phyloP scores from a whole-genome alignment of 2,329 filamentous ascomycete species.

The Truncatella angustata region DNA sequence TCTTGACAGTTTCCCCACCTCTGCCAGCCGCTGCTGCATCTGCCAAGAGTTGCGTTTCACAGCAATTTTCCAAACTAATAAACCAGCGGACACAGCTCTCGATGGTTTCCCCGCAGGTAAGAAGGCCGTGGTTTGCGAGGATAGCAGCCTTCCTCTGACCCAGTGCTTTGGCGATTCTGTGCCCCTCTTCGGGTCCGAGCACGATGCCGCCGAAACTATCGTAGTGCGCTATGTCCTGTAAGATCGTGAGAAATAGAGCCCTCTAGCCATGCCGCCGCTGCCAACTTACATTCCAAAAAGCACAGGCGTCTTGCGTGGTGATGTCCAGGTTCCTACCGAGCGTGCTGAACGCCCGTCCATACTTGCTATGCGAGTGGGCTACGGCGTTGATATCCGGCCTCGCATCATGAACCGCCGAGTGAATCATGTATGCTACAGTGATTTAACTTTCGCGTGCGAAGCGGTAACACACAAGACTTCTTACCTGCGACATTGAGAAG shows the following conservation, averaged over 20 bases:
- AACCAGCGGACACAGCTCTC: constrained; percentile 56
- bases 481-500: constrained; percentile 31
- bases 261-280: too few species aligned
- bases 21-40: constrained; percentile 61
- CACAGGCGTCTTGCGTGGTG: constrained; percentile 61
- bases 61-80: constrained; percentile 47
- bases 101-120: constrained; percentile 48
- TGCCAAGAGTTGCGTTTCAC: constrained; percentile 48
- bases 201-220: constrained; percentile 51
- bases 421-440: constrained; percentile 49
- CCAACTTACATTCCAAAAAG: constrained; percentile 48
- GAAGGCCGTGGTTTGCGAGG: constrained; percentile 53
- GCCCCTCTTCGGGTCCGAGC: constrained; percentile 49
- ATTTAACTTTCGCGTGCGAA: too few species aligned
- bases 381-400: constrained; percentile 54
- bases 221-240: constrained; percentile 37
- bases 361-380: constrained; percentile 53
- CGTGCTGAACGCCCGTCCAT: constrained; percentile 57
- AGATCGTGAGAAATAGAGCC: not conserved
- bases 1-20: constrained; percentile 63
- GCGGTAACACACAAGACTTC: too few species aligned
- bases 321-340: constrained; percentile 63
- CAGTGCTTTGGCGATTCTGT: constrained; percentile 44
- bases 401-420: constrained; percentile 51
- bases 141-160: constrained; percentile 50